phyloP scores from a whole-genome alignment of 345 rosid genomes.

The Salix purpurea region DNA sequence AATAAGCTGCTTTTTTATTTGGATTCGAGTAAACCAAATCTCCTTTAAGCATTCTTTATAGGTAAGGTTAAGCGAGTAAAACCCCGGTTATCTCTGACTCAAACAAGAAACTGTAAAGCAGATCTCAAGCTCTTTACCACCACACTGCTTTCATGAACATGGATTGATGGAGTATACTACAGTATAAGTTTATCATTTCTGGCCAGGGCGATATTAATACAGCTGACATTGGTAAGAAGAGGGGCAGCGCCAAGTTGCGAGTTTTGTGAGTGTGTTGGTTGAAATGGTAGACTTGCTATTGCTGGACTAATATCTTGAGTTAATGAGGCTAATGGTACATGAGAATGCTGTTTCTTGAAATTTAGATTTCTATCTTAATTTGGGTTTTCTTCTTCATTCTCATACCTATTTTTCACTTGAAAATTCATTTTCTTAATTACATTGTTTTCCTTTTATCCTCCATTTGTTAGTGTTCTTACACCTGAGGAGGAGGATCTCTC shows the following conservation, averaged over 20 bases:
- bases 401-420: neutral
- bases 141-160: neutral
- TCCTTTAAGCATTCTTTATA: neutral
- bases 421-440: neutral
- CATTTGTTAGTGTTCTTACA: constrained; percentile 25
- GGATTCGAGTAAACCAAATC: too few relatives aligned
- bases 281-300: neutral
- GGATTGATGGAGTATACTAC: neutral
- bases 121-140: too few relatives aligned
- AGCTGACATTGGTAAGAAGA: neutral
- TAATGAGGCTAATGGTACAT: neutral
- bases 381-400: too few relatives aligned
- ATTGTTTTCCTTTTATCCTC: too few relatives aligned
- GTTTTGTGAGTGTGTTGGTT: neutral
- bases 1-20: neutral
- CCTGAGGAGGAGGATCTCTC: constrained; percentile 97
- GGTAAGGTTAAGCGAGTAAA: too few relatives aligned
- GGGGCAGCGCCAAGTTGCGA: neutral
- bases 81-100: too few relatives aligned
- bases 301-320: neutral
- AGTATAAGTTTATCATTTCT: neutral
- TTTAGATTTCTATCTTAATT: too few relatives aligned
- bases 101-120: too few relatives aligned
- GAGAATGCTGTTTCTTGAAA: neutral
- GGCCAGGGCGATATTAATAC: neutral